Percentiles rank a stretch among this genome's conserved stretches.
phyloP scores from a whole-genome alignment of 768 basidiomycete species.

The Boletus rex-veris region DNA sequence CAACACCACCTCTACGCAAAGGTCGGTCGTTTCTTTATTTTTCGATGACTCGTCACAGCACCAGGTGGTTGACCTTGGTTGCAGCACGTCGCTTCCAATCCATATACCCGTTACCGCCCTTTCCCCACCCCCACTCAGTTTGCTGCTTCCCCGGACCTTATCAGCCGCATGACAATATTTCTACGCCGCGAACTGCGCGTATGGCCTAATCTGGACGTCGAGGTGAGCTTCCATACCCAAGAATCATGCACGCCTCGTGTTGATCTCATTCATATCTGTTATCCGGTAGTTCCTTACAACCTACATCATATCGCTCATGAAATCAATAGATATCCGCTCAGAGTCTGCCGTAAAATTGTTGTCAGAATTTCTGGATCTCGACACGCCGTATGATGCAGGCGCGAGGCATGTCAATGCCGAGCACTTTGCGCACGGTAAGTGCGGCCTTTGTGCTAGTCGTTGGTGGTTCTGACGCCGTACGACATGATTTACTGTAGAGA shows the following conservation, averaged over 20 bases:
- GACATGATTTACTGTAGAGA: slow-evolving; percentile 46
- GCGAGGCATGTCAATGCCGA: slow-evolving; percentile 71
- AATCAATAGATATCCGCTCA: slow-evolving; percentile 88
- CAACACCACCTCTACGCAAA: slow-evolving; percentile 79
- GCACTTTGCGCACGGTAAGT: slow-evolving; percentile 88
- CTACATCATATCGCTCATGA: slow-evolving; percentile 87
- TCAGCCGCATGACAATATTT: slow-evolving; percentile 76
- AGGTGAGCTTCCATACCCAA: slow-evolving; percentile 45
- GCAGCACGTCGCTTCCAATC: slow-evolving; percentile 89
- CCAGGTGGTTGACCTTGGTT: background rate
- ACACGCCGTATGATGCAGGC: slow-evolving; percentile 53
- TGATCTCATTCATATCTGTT: slow-evolving; percentile 12
- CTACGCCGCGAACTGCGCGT: slow-evolving; percentile 82
- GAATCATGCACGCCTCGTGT: background rate
- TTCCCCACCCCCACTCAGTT: slow-evolving; percentile 87
- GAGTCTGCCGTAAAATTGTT: slow-evolving; percentile 81
- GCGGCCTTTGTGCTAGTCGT: background rate
- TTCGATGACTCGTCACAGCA: too few relatives aligned
- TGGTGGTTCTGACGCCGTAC: background rate
- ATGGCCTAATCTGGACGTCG: slow-evolving; percentile 88
- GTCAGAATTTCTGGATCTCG: slow-evolving; percentile 86
- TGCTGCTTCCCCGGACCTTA: slow-evolving; percentile 66
- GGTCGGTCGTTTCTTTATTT: slow-evolving; percentile 55
- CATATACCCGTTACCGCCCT: slow-evolving; percentile 82
- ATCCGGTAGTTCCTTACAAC: slow-evolving; percentile 77